phyloP scores from a whole-genome alignment of 495 filamentous ascomycete species.

The Podospora sp. region DNA sequence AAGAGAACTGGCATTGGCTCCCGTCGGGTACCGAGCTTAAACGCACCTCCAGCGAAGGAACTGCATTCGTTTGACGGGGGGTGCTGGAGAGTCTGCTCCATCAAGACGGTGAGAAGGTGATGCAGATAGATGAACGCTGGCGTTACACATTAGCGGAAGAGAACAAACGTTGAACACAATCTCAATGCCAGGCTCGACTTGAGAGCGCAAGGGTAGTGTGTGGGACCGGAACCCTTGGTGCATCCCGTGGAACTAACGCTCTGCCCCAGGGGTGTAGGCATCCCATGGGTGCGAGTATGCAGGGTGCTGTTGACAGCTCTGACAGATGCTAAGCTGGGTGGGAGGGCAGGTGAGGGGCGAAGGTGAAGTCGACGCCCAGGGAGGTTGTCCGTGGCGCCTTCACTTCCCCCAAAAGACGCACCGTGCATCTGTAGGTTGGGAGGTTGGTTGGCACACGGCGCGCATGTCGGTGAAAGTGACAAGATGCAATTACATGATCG shows the following conservation, averaged over 20 bases:
- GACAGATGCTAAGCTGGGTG: background rate
- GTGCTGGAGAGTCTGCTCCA: background rate
- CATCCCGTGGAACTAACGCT: background rate
- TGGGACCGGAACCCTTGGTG: conserved; percentile 4
- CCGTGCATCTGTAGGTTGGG: background rate
- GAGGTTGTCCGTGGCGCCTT: background rate
- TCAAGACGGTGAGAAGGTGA: too few species aligned
- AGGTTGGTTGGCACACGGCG: background rate
- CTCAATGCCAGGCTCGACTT: background rate
- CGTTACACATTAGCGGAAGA: background rate
- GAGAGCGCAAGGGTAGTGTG: background rate
- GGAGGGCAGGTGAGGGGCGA: background rate
- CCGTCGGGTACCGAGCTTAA: background rate
- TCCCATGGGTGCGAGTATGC: background rate
- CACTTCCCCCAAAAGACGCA: background rate
- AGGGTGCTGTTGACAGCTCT: background rate
- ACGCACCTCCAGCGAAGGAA: background rate
- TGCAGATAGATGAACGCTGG: background rate
- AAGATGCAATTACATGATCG: background rate
- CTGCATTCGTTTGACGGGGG: background rate
- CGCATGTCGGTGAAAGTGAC: background rate
- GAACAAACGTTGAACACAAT: background rate
- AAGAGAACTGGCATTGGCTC: background rate
- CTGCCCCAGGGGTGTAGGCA: background rate
- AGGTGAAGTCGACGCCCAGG: background rate